Base-by-base conservation (phyloP, 306 rosid species). In the Vicia villosa region DNA sequence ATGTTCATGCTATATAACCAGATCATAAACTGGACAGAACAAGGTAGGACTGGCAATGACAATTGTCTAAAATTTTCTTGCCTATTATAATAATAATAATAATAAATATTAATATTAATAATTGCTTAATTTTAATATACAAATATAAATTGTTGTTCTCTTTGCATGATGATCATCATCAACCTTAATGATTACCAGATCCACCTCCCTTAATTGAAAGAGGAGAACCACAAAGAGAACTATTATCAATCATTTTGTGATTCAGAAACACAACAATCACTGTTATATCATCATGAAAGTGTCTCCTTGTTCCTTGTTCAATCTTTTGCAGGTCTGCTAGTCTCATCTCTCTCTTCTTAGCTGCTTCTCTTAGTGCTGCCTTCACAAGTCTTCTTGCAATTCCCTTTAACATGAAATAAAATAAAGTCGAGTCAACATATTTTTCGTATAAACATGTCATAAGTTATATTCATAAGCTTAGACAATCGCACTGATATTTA, bases 211-310 rank as follows among this genome's bases (percentile, higher is more conserved):
- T 84, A 69, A 93, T 82, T 50, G 98, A 90, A 75, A 86, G 69
- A 13, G 86, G 83, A 74, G 88, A 65, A 13, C 24, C 77, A 19
- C 70, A 81, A 10, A 50, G 80, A 51, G 85, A 70, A 74, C 17
- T 72, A 8, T 77, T 83, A 56, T 77, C 76, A 66, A 47, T 74
- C 37, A 74, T 19, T 49, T 70, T 73, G 46, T 68, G 80, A 61
- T 86, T 85, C 8, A 92, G 83, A 74, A 80, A 92, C 69, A 90
- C 84, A 66, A 92, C 98, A 38, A 85, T 76, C 7, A 89, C 92
- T 3, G 91, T 78, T 63, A 89, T 89, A 63, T 92, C 98, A 42
- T 92, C 98, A 68, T 90, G 96, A 73, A 93, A 90, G 79, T 93
- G 84, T 47, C 98, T 83, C 80, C 98, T 83, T 67, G 80, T 87